phyloP scores from a whole-genome alignment of 2,329 filamentous ascomycete genomes.

The Ophiostoma australiae region DNA sequence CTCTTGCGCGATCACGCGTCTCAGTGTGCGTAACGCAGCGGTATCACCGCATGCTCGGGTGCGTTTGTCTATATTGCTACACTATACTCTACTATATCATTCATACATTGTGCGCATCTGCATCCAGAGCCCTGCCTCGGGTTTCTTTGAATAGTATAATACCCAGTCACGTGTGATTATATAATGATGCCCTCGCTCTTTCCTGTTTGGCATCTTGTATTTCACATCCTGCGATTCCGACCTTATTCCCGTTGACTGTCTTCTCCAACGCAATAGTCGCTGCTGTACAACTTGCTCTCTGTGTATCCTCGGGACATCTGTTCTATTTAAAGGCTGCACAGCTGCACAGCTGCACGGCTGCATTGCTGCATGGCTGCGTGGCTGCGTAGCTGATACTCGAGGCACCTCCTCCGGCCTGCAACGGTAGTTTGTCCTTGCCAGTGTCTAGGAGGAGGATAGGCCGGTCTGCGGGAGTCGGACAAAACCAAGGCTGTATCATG shows the following conservation, averaged over 20 bases:
- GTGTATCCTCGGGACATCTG: not conserved
- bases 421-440: not conserved
- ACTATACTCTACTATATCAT: not conserved
- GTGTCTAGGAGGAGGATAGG: not conserved
- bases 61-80: no score
- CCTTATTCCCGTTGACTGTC: no score
- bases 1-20: not conserved
- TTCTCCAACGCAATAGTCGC: no score
- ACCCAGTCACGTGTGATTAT: not conserved
- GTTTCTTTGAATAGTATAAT: not conserved
- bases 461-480: no score
- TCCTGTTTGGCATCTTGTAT: not conserved
- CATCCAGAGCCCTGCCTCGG: no score
- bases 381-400: not conserved
- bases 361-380: no score
- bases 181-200: not conserved
- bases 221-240: no score
- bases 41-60: not conserved
- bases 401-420: not conserved
- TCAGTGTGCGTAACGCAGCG: not conserved
- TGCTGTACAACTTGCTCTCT: not conserved
- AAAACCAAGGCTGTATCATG: not conserved
- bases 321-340: not conserved
- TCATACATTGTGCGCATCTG: not conserved
- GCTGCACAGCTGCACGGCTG: not conserved